Base-by-base conservation (phyloP, 1,284 basidiomycete species). In the Marasmius fiardii region DNA sequence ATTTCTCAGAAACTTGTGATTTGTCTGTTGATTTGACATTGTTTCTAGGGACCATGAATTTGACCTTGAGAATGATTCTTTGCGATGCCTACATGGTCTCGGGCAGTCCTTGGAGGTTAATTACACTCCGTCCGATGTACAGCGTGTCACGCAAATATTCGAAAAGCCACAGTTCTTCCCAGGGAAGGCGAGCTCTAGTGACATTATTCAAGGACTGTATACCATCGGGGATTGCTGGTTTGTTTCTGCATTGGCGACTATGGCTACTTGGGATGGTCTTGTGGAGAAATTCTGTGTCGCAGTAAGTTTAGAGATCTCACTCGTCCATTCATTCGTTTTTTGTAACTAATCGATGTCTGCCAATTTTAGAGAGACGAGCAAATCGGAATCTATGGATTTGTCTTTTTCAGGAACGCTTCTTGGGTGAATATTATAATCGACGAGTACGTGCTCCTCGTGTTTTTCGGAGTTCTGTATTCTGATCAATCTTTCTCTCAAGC, bases 251-350 rank as follows among this genome's bases (percentile, higher is more conserved):
- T 63, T 80, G 12, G 74, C 77, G 1, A 73, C 71, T 2, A 68
- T 78, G 53, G 65, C 75, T 1, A 70, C 71, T 0, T 63, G 67
- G 3, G 63, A 66, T 10, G 74, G 74, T 2, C 62, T 81, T 23
- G 71, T 80, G 14, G 77, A 81, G 60, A 78, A 76, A 58, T 72
- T 80, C 33, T 81, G 79, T 57, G 77, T 81, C 28, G 77, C 73
- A 35, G 76, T 79, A 56, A 55, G 73, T 68, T 12, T 35, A 44
- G 18, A 48, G 10, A 10, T 31, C 28, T 4, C 10, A 31, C 10
- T 31, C 28, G 10, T 8, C n/a, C n/a, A n/a, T n/a, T n/a, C n/a
- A n/a, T n/a, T n/a, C 14, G 26, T 18, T 31, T n/a, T 31, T 26
- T 12, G 2, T 31, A 4, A n/a, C 31, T 33, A 33, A 28, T 4